Conservation (phyloP, 305 asterid genomes). For the Ilex paraguariensis region DNA sequence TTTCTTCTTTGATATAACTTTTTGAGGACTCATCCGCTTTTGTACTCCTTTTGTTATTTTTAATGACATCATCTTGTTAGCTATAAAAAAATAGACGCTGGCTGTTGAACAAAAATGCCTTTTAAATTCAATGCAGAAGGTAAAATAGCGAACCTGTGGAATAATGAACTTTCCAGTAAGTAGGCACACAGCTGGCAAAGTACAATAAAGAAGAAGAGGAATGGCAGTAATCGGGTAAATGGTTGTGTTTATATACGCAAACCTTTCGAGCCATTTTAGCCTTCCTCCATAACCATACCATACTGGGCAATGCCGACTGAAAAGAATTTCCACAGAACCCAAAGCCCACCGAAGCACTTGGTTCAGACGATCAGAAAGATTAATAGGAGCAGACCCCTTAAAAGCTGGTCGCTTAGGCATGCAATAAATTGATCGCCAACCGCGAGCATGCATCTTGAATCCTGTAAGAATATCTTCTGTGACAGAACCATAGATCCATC, state of each 20-base stretch:
- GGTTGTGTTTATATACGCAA: conserved; percentile 88
- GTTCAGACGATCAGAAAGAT: conserved; percentile 94
- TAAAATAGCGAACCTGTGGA: conserved; percentile 59
- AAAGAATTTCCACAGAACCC: conserved; percentile 89
- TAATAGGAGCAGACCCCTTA: conserved; percentile 55
- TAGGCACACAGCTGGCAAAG: conserved; percentile 87
- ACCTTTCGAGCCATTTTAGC: conserved; percentile 88
- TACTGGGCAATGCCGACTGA: conserved; percentile 93
- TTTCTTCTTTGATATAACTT: too few relatives aligned
- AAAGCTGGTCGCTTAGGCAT: not conserved
- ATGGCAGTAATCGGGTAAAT: conserved; percentile 86
- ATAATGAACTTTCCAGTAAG: conserved; percentile 88
- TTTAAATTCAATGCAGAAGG: not conserved
- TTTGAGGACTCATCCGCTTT: too few relatives aligned
- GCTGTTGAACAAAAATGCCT: not conserved
- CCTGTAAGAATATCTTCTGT: conserved; percentile 99
- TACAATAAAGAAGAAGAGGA: conserved; percentile 79
- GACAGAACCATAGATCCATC: conserved; percentile 97
- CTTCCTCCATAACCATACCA: conserved; percentile 92
- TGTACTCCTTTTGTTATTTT: too few relatives aligned
- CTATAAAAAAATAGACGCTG: not conserved
- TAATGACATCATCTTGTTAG: too few relatives aligned
- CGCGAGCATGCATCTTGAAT: conserved; percentile 88
- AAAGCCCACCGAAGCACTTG: conserved; percentile 99
- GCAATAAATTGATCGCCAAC: conserved; percentile 1